Base-by-base conservation (phyloP, 371 early-diverging fungal genomes). In the Apophysomyces sp. region DNA sequence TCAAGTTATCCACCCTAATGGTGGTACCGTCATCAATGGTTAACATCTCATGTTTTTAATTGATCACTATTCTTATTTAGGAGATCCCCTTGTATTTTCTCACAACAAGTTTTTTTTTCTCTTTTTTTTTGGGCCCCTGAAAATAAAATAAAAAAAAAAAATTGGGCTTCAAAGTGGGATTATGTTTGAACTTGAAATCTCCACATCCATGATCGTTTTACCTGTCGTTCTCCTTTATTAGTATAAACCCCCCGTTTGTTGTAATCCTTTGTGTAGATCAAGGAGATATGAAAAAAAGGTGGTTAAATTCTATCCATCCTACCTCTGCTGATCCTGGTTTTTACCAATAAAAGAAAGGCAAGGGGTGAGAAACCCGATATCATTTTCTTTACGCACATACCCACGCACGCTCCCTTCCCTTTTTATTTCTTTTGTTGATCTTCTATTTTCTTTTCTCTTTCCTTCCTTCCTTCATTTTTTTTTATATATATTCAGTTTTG, bases 1-100 rank as follows among this genome's bases (percentile, higher is more conserved):
- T 36, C 85, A 85, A 66, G 82, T 83, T 40, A 57, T 80, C 39
- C 78, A 80, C 51, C 78, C 81, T 21, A 80, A 80, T 52, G 81
- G 78, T 72, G 78, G 81, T 58, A 77, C 74, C 28, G 68, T 75
- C 31, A 69, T 80, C 44, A 77, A 80, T 56, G 65, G 77, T 27
- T 80, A 69, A 67, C 44, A 58, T 32, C n/a, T n/a, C 54, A 26
- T 53, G n/a, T 15, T 53, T 53, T 15, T 53, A 53, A 30, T 53
- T 53, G 15, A 13, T 53, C 54, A 4, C 32, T 53, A 28, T 53
- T 32, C n/a, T n/a, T 53, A 28, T n/a, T 30, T 27, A 32, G 29
- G 31, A 53, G 54, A 28, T 15, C 54, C 54, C 54, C 32, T 27
- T 53, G 18, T 28, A 28, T 53, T 34, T 37, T 31, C 37, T 53